Evolutionary conservation across 1,139 yeast species (phyloP).

Genomic region (Eremothecium gossypii): DNA sequence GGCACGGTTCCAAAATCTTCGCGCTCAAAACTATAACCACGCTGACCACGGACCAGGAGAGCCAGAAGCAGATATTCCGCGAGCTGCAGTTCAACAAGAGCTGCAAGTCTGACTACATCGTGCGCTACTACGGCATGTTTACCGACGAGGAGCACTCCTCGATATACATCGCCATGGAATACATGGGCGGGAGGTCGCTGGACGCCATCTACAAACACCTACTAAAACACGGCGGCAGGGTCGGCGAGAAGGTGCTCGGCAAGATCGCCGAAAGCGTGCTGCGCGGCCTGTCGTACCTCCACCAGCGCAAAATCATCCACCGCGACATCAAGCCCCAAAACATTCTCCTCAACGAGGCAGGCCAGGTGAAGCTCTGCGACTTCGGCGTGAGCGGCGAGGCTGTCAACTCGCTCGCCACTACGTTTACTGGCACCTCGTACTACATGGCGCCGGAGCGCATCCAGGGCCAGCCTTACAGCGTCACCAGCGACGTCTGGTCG

Average conservation of each 20-base stretch:
- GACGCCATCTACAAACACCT: conserved; percentile 80
- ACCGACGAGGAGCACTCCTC: conserved; percentile 65
- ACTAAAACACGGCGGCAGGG: conserved; percentile 60
- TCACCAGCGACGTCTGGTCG: conserved; percentile 95
- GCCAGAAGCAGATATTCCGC: conserved; percentile 72
- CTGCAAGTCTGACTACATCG: conserved; percentile 78
- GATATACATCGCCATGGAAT: conserved; percentile 91
- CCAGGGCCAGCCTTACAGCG: conserved; percentile 89
- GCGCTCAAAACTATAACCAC: conserved; percentile 68
- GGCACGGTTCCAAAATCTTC: conserved; percentile 51
- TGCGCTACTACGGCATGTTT: conserved; percentile 86
- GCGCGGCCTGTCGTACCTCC: conserved; percentile 76
- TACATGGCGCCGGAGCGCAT: conserved; percentile 98
- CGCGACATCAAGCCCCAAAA: conserved; percentile 93
- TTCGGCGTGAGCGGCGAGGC: conserved; percentile 99
- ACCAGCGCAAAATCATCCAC: conserved; percentile 80
- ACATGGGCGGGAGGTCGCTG: conserved; percentile 84
- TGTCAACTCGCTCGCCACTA: conserved; percentile 86
- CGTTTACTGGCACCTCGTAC: conserved; percentile 93
- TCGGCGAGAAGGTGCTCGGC: conserved; percentile 87
- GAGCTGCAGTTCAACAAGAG: conserved; percentile 81
- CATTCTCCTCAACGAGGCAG: conserved; percentile 61
- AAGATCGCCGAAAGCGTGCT: conserved; percentile 80
- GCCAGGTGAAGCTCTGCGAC: conserved; percentile 88
- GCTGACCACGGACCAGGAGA: conserved; percentile 74